Evolutionary conservation across 106 monocot species (phyloP).

Genomic region (Acanthochlamys bracteata): DNA sequence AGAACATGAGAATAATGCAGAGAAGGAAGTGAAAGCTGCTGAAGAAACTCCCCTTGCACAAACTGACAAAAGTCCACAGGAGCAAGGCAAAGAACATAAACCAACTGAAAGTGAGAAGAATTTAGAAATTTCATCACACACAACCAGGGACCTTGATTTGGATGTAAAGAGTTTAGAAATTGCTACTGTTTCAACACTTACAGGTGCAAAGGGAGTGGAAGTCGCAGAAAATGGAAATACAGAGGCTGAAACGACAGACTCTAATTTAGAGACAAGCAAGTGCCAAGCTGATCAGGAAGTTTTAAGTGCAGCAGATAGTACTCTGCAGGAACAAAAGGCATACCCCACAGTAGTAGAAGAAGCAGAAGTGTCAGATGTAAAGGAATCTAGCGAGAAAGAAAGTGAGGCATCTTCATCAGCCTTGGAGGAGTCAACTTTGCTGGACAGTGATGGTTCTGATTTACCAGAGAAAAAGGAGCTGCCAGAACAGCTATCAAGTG

Average conservation of each 20-base stretch:
- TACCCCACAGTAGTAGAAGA: constrained; percentile 9
- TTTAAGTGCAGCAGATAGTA: background rate
- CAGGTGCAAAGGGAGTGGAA: background rate
- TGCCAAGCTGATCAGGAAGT: constrained; percentile 11
- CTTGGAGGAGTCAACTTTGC: constrained; percentile 12
- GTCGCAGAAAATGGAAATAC: constrained; percentile 9
- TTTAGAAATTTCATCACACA: constrained; percentile 4
- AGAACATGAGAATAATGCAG: constrained; percentile 18
- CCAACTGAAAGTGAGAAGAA: background rate
- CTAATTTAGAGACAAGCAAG: constrained; percentile 8
- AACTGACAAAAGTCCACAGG: background rate
- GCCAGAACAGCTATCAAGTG: constrained; percentile 23
- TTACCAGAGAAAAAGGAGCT: constrained; percentile 21
- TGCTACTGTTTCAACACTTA: background rate
- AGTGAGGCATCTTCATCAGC: constrained; percentile 14
- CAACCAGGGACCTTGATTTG: constrained; percentile 1
- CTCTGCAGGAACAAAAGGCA: background rate
- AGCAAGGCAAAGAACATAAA: constrained; percentile 5
- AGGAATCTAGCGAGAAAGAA: constrained; percentile 14
- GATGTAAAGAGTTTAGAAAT: constrained; percentile 22
- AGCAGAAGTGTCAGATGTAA: constrained; percentile 17
- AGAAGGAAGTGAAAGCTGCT: constrained; percentile 3
- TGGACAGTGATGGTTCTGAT: constrained; percentile 13
- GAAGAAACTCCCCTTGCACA: constrained; percentile 2
- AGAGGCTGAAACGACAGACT: constrained; percentile 17